Base-by-base conservation (phyloP, 805 yeast genomes). In the Ogataea chonburiensis region DNA sequence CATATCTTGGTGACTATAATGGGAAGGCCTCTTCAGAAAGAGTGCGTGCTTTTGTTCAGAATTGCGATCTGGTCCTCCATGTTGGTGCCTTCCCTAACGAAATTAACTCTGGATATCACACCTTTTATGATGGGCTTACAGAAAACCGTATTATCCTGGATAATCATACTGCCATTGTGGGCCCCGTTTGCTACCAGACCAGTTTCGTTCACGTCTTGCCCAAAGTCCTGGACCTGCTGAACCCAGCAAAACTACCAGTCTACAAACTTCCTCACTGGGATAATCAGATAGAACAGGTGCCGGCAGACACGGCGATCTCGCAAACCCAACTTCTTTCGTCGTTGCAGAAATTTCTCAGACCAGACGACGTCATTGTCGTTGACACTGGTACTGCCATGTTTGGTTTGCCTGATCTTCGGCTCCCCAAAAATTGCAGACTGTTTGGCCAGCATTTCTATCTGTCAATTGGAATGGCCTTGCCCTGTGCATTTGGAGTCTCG, bases 371-470 rank as follows among this genome's bases (percentile, higher is more conserved):
- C 14, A 54, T 88, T n/a, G 69, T 89, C 24, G 73, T 79, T 37
- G 97, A 89, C 47, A 85, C 95, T 2, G 88, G 96, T 34, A 79
- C 95, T 2, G 75, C 85, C 55, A 79, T 81, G 68, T 87, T 86
- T 64, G 89, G 82, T 7, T 55, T 82, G 28, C 77, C 86, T 19
- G 91, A 84, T 52, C 55, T 82, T 21, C 63, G 66, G 47, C 72
- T 89, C 40, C 85, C 88, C 25, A 52, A 59, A 13, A 70, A 73
- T 36, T 64, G 73, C 18, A 65, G 64, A 34, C 64, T 68, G 35
- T 65, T 81, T 24, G 72, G 86, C 3, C 95, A 86, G 62, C 73
- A 79, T 14, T 85, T 81, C 54, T 89, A 81, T 55, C 75, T 88
- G 6, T 86, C 95, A 2, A 89, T 89, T 50, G 97, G 97, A 5